These are phyloP conservation scores for Rubroboletus satanas DNA, from an alignment of 768 basidiomycete species.

Conservation along the genomic window DNA sequence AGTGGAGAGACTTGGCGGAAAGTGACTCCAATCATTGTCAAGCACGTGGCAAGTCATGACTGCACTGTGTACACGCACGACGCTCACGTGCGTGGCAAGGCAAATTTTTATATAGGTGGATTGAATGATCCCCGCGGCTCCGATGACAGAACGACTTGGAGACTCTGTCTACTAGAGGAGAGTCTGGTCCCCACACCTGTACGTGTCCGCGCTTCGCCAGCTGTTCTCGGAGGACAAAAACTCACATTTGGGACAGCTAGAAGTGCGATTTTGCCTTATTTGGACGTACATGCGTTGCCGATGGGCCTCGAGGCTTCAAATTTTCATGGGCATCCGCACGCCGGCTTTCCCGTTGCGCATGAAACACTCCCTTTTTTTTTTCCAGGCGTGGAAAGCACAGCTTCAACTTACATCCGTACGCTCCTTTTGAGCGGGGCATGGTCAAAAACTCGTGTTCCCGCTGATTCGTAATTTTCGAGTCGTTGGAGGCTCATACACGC, in stretches of 20 bases:
- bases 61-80: no score
- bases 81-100: background rate
- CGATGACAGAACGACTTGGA: background rate
- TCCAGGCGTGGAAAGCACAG: constrained; percentile 18
- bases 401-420: constrained; percentile 16
- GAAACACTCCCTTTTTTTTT: constrained; percentile 12
- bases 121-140: background rate
- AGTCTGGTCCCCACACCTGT: background rate
- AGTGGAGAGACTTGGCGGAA: constrained; percentile 38
- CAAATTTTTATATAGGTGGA: background rate
- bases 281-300: constrained; percentile 1
- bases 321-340: background rate
- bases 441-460: constrained; percentile 24
- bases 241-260: background rate
- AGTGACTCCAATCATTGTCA: constrained; percentile 21
- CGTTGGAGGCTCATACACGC: constrained; percentile 20
- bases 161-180: background rate
- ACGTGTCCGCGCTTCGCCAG: no score
- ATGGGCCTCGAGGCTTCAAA: constrained; percentile 25
- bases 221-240: background rate
- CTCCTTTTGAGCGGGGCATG: constrained; percentile 25
- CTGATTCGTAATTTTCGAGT: constrained; percentile 14
- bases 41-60: background rate
- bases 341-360: constrained; percentile 6
- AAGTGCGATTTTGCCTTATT: constrained; percentile 1